Percentiles rank a stretch among this genome's conserved stretches.
These are phyloP conservation scores for Alternaria ethzedia DNA, from an alignment of 2,329 filamentous ascomycete species.

Conservation along the genomic window DNA sequence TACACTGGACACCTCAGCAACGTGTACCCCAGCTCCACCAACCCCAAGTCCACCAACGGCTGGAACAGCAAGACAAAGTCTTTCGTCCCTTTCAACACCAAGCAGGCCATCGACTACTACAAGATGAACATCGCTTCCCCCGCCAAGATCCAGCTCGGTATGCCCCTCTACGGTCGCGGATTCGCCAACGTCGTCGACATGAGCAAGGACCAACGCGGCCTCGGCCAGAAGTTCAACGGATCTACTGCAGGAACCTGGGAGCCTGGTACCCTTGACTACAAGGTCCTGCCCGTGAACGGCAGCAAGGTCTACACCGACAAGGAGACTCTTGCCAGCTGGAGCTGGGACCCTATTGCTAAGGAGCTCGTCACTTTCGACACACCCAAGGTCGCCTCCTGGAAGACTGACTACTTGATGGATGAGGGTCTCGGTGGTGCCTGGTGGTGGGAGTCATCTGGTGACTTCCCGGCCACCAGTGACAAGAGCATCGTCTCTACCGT, in stretches of 20 bases:
- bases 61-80: conserved; percentile 7
- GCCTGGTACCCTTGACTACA: conserved; percentile 37
- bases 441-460: conserved; percentile 40
- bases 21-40: conserved; percentile 26
- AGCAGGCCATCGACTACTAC: conserved; percentile 35
- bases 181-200: conserved; percentile 34
- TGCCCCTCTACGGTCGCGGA: conserved; percentile 40
- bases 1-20: conserved; percentile 59
- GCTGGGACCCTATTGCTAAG: conserved; percentile 26
- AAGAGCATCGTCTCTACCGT: conserved; percentile 28
- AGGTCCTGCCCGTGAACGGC: conserved; percentile 31
- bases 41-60: conserved; percentile 29
- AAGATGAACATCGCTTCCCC: conserved; percentile 22
- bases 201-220: conserved; percentile 56
- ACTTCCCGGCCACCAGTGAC: conserved; percentile 18
- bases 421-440: conserved; percentile 38
- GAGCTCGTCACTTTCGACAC: conserved; percentile 37
- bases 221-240: conserved; percentile 35
- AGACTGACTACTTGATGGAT: conserved; percentile 32
- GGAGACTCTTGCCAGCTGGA: conserved; percentile 27
- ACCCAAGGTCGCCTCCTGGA: conserved; percentile 27
- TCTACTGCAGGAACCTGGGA: conserved; percentile 34
- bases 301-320: conserved; percentile 28
- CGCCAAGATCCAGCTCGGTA: conserved; percentile 34
- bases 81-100: conserved; percentile 31